phyloP scores from a whole-genome alignment of 2,329 filamentous ascomycete species.

The Ceratocystiopsis sp. region DNA sequence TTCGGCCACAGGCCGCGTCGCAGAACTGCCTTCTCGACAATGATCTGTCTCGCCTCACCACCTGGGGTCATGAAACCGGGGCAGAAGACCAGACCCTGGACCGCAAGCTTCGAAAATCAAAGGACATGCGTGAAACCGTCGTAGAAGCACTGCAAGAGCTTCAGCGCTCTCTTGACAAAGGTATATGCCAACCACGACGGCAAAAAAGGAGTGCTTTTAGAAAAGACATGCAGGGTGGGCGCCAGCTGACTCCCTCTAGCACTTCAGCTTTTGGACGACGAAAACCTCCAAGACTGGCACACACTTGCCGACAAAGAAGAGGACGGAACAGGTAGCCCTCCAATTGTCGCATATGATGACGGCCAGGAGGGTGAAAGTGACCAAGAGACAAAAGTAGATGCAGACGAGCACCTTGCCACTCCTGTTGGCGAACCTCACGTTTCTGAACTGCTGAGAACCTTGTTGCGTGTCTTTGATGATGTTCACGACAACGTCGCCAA shows the following conservation, averaged over 20 bases:
- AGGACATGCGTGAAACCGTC: conserved; percentile 5
- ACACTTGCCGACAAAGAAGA: no score
- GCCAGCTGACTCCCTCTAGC: background rate
- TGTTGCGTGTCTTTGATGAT: background rate
- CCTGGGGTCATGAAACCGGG: conserved; percentile 8
- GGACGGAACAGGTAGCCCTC: no score
- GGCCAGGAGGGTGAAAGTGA: background rate
- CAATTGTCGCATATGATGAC: no score
- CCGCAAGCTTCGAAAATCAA: conserved; percentile 7
- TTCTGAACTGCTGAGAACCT: background rate
- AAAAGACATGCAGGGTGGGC: background rate
- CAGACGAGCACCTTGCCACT: background rate
- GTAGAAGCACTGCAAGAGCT: conserved; percentile 2
- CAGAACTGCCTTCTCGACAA: conserved; percentile 4
- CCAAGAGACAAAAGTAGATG: background rate
- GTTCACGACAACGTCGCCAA: conserved; percentile 3
- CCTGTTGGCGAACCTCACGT: background rate
- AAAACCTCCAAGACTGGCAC: conserved; percentile 1
- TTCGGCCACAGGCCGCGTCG: conserved; percentile 1
- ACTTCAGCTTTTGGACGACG: conserved; percentile 3
- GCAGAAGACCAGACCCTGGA: conserved; percentile 7
- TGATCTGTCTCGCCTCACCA: conserved; percentile 4
- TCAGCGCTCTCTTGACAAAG: conserved; percentile 5
- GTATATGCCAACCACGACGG: background rate
- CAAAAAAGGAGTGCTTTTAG: no score